Evolutionary conservation across 345 rosid species (phyloP).

Genomic region (Alliaria petiolata): DNA sequence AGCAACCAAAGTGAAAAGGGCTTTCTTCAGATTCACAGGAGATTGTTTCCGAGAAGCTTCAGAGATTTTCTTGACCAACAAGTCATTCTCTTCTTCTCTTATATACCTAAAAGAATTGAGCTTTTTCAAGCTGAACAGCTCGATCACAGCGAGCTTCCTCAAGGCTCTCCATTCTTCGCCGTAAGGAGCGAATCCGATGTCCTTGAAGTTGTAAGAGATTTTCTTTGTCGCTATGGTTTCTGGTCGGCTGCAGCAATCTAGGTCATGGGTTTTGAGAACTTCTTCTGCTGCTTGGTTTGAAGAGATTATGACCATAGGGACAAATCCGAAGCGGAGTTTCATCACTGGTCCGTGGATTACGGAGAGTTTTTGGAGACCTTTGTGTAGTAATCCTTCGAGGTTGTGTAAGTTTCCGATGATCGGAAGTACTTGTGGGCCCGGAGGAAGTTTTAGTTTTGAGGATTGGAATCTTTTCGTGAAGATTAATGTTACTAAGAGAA

Average conservation of each 20-base stretch:
- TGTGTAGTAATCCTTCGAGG: conserved; percentile 23
- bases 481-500: conserved; percentile 4
- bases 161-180: conserved; percentile 38
- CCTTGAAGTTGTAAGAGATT: conserved; percentile 39
- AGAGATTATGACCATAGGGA: conserved; percentile 19
- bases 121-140: conserved; percentile 30
- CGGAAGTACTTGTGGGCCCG: conserved; percentile 30
- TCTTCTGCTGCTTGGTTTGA: conserved; percentile 35
- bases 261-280: conserved; percentile 37
- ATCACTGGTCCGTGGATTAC: conserved; percentile 29
- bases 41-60: conserved; percentile 26
- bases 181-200: conserved; percentile 45
- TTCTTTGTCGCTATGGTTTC: conserved; percentile 14
- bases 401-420: conserved; percentile 36
- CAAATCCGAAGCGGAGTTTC: conserved; percentile 22
- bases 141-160: conserved; percentile 34
- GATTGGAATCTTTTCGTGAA: not conserved
- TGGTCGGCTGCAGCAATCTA: conserved; percentile 41
- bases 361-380: conserved; percentile 17
- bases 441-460: conserved; percentile 23
- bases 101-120: conserved; percentile 29
- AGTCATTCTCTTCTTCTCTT: conserved; percentile 37
- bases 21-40: conserved; percentile 35
- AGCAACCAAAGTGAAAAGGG: conserved; percentile 28
- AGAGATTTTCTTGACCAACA: conserved; percentile 28